Evolutionary conservation across 129 eudicot genomes (phyloP), one percentile per base, ranked within the genome.

Genomic region (Helichrysum umbraculigerum): DNA sequence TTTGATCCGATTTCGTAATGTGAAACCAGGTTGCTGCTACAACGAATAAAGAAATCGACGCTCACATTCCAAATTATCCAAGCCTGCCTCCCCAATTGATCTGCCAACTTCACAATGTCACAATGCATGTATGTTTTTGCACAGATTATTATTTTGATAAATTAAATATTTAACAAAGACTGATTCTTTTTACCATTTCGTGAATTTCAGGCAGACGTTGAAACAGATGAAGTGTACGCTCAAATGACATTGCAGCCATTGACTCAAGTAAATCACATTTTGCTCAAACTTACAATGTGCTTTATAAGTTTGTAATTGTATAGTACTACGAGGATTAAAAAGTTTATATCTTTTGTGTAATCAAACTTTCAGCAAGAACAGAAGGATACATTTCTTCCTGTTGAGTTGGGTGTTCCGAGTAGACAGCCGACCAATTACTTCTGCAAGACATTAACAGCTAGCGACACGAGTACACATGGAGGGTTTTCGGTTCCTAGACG

Each of bases 401-500:
- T 89, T 66, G 99, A 94, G 78, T 83, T 94, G 79, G 99, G 99
- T 11, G 75, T 85, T 25, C 92, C 97, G 19, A 87, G 91, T 81
- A 86, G 91, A 83, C 99, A 94, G 69, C 99, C 99, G 16, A 89
- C 96, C 0, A 93, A 93, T 81, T 93, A 93, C 80, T 93, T 93
- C 66, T 93, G 98, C 85, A 93, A 93, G 89, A 93, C 96, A 35
- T 80, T 93, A 76, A 93, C 98, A 28, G 98, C 98, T 14, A 93
- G 98, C 69, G 98, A 93, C 82, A 94, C 99, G 19, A 94, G 99
- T 80, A 94, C 99, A 7, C 99, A 94, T 74, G 99, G 99, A 20
- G 99, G 99, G 32, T 94, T 94, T 74, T 94, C 99, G 56, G 99
- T 94, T 71, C 99, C 99, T 75, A 87, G 99, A 42, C 97, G 99